A percentile compares a stretch with the other conserved stretches of the same genome.
phyloP scores from a whole-genome alignment of 805 yeast species.

The Wickerhamiella parazyma region DNA sequence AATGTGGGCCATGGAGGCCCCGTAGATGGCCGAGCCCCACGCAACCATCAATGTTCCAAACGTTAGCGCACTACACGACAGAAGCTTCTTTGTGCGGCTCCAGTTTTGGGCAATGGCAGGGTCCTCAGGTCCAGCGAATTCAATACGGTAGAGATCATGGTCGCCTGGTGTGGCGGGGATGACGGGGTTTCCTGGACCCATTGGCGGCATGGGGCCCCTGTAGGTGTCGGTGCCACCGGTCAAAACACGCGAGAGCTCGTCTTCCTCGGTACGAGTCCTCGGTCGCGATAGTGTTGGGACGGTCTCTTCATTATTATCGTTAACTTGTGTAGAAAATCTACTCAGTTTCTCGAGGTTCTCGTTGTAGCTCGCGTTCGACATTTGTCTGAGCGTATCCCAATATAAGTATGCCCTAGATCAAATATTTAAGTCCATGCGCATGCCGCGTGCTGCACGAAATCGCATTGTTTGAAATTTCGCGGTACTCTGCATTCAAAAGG shows the following conservation, averaged over 20 bases:
- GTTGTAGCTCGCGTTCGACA: neutral
- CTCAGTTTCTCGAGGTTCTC: neutral
- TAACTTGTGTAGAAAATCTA: neutral
- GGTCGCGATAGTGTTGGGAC: neutral
- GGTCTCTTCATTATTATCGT: neutral
- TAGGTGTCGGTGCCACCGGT: neutral
- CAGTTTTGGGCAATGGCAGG: slow-evolving; percentile 8
- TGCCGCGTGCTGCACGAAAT: no score
- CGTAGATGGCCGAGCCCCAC: slow-evolving; percentile 7
- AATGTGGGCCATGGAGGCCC: slow-evolving; percentile 21
- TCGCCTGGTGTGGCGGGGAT: neutral
- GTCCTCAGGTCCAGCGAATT: slow-evolving; percentile 7
- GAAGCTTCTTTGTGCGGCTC: neutral
- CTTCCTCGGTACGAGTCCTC: neutral
- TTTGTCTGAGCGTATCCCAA: no score
- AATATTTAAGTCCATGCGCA: no score
- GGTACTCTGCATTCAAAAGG: no score
- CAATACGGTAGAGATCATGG: slow-evolving; percentile 7
- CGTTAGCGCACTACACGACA: neutral
- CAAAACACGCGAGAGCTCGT: neutral
- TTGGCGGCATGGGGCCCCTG: neutral
- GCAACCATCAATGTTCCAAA: slow-evolving; percentile 14
- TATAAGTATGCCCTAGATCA: no score
- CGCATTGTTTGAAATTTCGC: no score
- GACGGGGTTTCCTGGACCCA: neutral